phyloP scores from a whole-genome alignment of 2,329 filamentous ascomycete species.

The Clarireedia monteithiana region DNA sequence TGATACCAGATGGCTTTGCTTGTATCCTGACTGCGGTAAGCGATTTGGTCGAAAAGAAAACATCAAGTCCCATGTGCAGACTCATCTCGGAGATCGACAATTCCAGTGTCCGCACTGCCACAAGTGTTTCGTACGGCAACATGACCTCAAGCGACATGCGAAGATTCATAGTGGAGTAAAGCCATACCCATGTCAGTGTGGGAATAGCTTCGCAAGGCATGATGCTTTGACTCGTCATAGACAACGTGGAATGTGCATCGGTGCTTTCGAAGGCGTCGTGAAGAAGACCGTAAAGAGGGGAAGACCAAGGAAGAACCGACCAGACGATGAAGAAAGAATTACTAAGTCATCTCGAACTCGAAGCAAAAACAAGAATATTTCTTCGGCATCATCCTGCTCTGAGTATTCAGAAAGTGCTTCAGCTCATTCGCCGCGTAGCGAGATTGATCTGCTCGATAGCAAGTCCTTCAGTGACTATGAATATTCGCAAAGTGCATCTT shows the following conservation, averaged over 20 bases:
- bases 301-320: slow-evolving; percentile 53
- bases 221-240: slow-evolving; percentile 91
- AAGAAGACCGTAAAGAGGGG: slow-evolving; percentile 61
- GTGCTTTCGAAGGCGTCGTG: slow-evolving; percentile 77
- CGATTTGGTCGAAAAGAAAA: slow-evolving; percentile 97
- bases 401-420: slow-evolving; percentile 49
- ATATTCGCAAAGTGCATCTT: slow-evolving; percentile 29
- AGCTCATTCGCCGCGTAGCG: slow-evolving; percentile 44
- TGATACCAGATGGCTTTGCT: slow-evolving; percentile 75
- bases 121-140: slow-evolving; percentile 94
- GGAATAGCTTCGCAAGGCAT: slow-evolving; percentile 89
- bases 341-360: slow-evolving; percentile 51
- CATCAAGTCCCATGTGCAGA: slow-evolving; percentile 97
- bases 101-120: slow-evolving; percentile 89
- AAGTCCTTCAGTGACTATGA: slow-evolving; percentile 30
- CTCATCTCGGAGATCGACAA: slow-evolving; percentile 91
- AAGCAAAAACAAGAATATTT: slow-evolving; percentile 40
- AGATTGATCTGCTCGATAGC: slow-evolving; percentile 35
- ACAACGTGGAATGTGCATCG: slow-evolving; percentile 93
- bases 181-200: slow-evolving; percentile 89
- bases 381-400: slow-evolving; percentile 43
- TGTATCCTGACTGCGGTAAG: slow-evolving; percentile 74
- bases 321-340: slow-evolving; percentile 41
- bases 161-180: slow-evolving; percentile 97
- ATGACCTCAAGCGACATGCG: slow-evolving; percentile 93